Evolutionary conservation across 2,329 filamentous ascomycete genomes (phyloP).

Genomic region (Cladophialophora bantiana): DNA sequence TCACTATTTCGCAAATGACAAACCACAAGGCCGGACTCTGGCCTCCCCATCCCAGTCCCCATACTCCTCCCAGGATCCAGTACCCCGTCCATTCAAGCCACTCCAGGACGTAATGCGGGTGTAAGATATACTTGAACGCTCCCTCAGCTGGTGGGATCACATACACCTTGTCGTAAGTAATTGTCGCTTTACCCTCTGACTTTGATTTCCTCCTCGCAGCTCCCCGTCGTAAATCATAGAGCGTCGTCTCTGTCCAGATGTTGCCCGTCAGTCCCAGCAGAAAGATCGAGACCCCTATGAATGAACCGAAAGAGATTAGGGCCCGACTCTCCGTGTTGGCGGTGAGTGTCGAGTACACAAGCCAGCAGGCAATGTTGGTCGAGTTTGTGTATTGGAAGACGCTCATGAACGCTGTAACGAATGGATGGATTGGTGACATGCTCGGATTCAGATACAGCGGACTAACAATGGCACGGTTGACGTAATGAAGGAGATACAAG

Average conservation of each 20-base stretch:
- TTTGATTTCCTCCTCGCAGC: conserved; percentile 56
- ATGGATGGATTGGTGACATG: conserved; percentile 85
- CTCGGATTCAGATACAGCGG: conserved; percentile 82
- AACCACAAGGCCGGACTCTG: conserved; percentile 82
- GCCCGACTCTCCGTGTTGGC: conserved; percentile 57
- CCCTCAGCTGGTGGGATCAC: conserved; percentile 81
- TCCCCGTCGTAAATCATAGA: conserved; percentile 81
- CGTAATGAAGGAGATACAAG: conserved; percentile 78
- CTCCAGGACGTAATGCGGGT: conserved; percentile 93
- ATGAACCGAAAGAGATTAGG: conserved; percentile 31
- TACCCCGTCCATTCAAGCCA: conserved; percentile 97
- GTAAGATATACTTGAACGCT: conserved; percentile 77
- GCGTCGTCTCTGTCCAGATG: conserved; percentile 86
- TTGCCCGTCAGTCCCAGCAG: conserved; percentile 78
- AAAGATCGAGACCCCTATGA: conserved; percentile 76
- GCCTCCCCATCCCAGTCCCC: conserved; percentile 55
- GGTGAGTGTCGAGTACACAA: conserved; percentile 55
- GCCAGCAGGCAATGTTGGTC: conserved; percentile 77
- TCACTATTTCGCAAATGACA: conserved; percentile 82
- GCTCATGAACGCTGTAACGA: conserved; percentile 70
- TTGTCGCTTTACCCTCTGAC: conserved; percentile 45
- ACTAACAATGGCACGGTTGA: conserved; percentile 83
- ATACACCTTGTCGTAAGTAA: conserved; percentile 79
- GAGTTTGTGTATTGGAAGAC: conserved; percentile 83
- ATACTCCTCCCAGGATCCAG: conserved; percentile 64